Evolutionary conservation across 768 basidiomycete genomes (phyloP).

Genomic region (Suillus subaureus): DNA sequence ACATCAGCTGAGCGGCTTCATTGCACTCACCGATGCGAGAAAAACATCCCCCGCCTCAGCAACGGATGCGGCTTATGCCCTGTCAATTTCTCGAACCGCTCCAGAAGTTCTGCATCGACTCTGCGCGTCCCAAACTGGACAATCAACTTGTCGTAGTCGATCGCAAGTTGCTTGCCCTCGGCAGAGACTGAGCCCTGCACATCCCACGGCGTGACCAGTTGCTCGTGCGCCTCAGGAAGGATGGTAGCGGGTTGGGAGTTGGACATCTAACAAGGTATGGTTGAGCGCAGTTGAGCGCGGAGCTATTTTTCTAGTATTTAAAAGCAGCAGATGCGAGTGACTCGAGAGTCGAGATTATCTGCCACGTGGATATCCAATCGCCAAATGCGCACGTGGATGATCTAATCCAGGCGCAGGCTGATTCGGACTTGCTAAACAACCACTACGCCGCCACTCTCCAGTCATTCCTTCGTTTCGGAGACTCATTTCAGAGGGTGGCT

Average conservation of each 20-base stretch:
- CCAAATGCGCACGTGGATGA: not conserved
- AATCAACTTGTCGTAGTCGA: constrained; percentile 96
- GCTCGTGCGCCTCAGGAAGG: constrained; percentile 45
- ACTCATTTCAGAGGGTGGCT: not conserved
- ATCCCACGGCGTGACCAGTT: constrained; percentile 97
- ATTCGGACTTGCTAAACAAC: too few relatives aligned
- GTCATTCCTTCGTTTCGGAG: too few relatives aligned
- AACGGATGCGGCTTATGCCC: constrained; percentile 87
- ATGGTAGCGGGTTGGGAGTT: constrained; percentile 15
- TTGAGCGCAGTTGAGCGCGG: not conserved
- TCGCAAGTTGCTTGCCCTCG: constrained; percentile 89
- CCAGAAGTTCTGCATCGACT: constrained; percentile 74
- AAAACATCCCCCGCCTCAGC: constrained; percentile 92
- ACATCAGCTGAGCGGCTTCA: not conserved
- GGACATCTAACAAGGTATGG: constrained; percentile 20
- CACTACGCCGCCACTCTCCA: too few relatives aligned
- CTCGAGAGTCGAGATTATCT: constrained; percentile 1
- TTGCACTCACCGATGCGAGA: constrained; percentile 85
- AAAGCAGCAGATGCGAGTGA: not conserved
- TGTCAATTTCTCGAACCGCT: constrained; percentile 89
- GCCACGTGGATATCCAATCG: constrained; percentile 5
- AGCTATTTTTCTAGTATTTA: not conserved
- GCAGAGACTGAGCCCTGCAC: constrained; percentile 87
- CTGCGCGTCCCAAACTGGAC: constrained; percentile 91
- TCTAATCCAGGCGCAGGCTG: too few relatives aligned